Percentiles rank a stretch among this genome's conserved stretches.
Conservation (phyloP, 1,284 basidiomycete genomes). For the Tilletia indica region DNA sequence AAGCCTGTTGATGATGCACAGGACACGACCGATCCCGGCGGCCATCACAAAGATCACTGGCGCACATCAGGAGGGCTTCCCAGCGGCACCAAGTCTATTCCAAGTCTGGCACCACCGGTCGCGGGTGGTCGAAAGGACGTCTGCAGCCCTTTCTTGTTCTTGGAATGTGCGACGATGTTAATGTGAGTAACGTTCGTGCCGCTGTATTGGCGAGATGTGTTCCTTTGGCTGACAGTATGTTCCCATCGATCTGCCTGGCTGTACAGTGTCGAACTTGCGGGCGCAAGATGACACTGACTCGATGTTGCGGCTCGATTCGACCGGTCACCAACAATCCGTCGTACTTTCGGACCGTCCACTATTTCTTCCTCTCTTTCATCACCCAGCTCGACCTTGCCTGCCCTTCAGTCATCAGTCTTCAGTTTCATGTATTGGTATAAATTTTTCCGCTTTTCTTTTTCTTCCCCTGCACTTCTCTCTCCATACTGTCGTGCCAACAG, state of each 20-base stretch:
- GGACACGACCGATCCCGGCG: conserved; percentile 21
- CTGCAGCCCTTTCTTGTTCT: conserved; percentile 86
- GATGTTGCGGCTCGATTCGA: too few relatives aligned
- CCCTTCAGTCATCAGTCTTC: too few relatives aligned
- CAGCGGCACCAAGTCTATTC: conserved; percentile 33
- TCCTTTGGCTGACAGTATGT: too few relatives aligned
- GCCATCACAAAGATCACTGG: conserved; percentile 9
- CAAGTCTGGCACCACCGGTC: conserved; percentile 36
- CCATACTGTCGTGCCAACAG: too few relatives aligned
- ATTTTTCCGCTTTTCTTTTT: too few relatives aligned
- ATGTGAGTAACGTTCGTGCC: conserved; percentile 47
- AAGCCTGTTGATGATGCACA: conserved; percentile 16
- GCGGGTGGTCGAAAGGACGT: conserved; percentile 72
- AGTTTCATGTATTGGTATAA: too few relatives aligned
- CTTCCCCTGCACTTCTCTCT: too few relatives aligned
- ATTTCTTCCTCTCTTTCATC: too few relatives aligned
- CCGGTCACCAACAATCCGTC: too few relatives aligned
- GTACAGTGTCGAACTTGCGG: conserved; percentile 24
- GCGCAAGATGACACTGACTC: conserved; percentile 13
- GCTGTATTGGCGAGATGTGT: too few relatives aligned
- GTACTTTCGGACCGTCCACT: too few relatives aligned
- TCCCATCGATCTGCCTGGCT: neutral
- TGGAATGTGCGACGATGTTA: conserved; percentile 80
- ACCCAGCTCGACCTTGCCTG: too few relatives aligned
- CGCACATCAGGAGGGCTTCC: conserved; percentile 25